Evolutionary conservation across 139 green algal species (phyloP), one percentile per base, ranked within the genome.

Genomic region (Closterium sp.): DNA sequence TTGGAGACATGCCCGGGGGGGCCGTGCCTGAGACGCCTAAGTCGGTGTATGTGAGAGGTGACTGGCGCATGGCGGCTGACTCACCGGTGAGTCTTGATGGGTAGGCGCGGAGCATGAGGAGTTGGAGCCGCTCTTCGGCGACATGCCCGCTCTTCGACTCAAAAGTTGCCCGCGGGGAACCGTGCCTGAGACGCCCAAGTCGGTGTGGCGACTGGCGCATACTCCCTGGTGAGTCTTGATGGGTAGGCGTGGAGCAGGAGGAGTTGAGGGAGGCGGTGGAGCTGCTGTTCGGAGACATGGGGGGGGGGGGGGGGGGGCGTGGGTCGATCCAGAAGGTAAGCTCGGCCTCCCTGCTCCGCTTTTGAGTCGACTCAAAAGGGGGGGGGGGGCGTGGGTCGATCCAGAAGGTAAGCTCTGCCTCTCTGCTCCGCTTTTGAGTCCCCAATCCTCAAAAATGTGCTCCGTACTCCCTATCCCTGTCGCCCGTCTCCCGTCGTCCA

Each of bases 181-280:
- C n/a, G n/a, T n/a, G n/a, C n/a, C n/a, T n/a, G n/a, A n/a, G n/a
- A n/a, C 92, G 76, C 92, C 94, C 31, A 23, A 84, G 1, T 96
- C 95, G 34, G 88, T 91, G 33, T 97, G 96, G 92, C 33, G 93
- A 95, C 10, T 96, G 95, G 90, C 88, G 94, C 87, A 88, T 85
- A 93, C 33, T 84, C 55, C 30, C 69, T 84, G 2, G 87, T 94
- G 30, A 88, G 86, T 91, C 9, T 35, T 35, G n/a, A n/a, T n/a
- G n/a, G n/a, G n/a, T n/a, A n/a, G 98, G 98, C 0, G 92, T 97
- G 21, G 95, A 97, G n/a, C 97, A 99, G 93, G 76, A 87, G 21
- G 91, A 96, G 90, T 93, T 99, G 25, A 88, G 32, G 23, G 85
- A n/a, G n/a, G n/a, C n/a, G n/a, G n/a, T n/a, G 32, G 90, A 94